Conservation (phyloP, 441 rosid species). For the Euphorbia corollata region DNA sequence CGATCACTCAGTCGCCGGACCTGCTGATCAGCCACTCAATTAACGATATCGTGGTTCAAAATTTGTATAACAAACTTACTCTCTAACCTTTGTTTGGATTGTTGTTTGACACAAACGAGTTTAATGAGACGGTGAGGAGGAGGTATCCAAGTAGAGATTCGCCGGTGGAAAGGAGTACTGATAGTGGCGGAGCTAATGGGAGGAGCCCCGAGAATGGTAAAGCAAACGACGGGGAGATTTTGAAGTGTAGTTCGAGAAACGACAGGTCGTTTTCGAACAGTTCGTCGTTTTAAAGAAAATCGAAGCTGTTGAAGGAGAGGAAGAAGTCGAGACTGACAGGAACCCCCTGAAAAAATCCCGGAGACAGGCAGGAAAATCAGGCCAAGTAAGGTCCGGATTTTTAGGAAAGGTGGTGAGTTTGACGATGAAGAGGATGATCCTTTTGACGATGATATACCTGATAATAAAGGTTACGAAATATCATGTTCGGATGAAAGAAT, state of each 20-base stretch:
- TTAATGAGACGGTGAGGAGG: slow-evolving; percentile 23
- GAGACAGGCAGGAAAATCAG: slow-evolving; percentile 38
- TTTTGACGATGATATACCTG: slow-evolving; percentile 59
- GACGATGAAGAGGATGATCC: slow-evolving; percentile 58
- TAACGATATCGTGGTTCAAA: too few relatives aligned
- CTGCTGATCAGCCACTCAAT: too few relatives aligned
- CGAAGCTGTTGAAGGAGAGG: slow-evolving; percentile 32
- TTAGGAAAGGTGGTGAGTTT: slow-evolving; percentile 28
- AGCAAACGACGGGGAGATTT: slow-evolving; percentile 19
- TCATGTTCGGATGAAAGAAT: too few relatives aligned
- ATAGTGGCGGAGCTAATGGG: neutral
- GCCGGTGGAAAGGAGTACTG: slow-evolving; percentile 14
- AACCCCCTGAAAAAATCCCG: slow-evolving; percentile 34
- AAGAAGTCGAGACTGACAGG: slow-evolving; percentile 51
- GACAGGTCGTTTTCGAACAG: slow-evolving; percentile 25
- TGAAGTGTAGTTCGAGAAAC: slow-evolving; percentile 33
- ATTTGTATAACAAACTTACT: too few relatives aligned
- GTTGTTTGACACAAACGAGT: slow-evolving; percentile 26
- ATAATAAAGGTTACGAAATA: too few relatives aligned
- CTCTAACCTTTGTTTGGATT: too few relatives aligned
- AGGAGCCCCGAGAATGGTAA: slow-evolving; percentile 7
- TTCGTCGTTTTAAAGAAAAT: slow-evolving; percentile 32
- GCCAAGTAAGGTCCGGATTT: slow-evolving; percentile 41
- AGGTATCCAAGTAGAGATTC: slow-evolving; percentile 15
- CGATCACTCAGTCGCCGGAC: too few relatives aligned